Evolutionary conservation across 176 grass and related monocot genomes (phyloP).

Genomic region (Echinochloa phyllopogon): DNA sequence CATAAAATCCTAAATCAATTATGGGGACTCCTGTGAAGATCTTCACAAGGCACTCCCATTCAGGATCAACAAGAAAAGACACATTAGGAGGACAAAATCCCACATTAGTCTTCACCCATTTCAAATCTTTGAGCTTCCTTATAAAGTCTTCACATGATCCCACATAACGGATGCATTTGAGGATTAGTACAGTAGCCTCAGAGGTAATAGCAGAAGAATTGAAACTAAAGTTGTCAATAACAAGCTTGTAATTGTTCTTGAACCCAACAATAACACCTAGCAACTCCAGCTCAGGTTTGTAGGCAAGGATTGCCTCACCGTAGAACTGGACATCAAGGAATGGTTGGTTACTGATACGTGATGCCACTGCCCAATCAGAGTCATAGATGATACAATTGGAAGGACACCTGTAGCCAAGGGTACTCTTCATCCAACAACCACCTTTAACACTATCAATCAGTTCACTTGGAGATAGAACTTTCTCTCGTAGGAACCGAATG

Average conservation of each 20-base stretch:
- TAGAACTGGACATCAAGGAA: constrained; percentile 68
- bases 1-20: constrained; percentile 68
- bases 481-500: constrained; percentile 64
- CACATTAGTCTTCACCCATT: constrained; percentile 70
- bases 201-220: constrained; percentile 44
- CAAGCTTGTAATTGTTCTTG: constrained; percentile 47
- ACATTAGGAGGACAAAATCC: constrained; percentile 53
- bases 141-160: constrained; percentile 30
- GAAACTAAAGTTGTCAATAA: constrained; percentile 66
- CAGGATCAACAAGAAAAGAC: constrained; percentile 54
- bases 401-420: constrained; percentile 44
- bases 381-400: constrained; percentile 49
- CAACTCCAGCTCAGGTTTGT: constrained; percentile 64
- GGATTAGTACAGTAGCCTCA: constrained; percentile 56
- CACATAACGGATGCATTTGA: constrained; percentile 55
- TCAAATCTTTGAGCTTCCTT: constrained; percentile 39
- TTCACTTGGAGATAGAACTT: constrained; percentile 38
- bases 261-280: constrained; percentile 62
- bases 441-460: constrained; percentile 56
- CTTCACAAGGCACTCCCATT: constrained; percentile 61
- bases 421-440: constrained; percentile 62
- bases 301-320: constrained; percentile 42
- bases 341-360: constrained; percentile 53
- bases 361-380: constrained; percentile 51
- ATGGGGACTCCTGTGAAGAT: constrained; percentile 45